Base-by-base conservation (phyloP, 1,284 basidiomycete species). In the Vanrija pseudolonga region DNA sequence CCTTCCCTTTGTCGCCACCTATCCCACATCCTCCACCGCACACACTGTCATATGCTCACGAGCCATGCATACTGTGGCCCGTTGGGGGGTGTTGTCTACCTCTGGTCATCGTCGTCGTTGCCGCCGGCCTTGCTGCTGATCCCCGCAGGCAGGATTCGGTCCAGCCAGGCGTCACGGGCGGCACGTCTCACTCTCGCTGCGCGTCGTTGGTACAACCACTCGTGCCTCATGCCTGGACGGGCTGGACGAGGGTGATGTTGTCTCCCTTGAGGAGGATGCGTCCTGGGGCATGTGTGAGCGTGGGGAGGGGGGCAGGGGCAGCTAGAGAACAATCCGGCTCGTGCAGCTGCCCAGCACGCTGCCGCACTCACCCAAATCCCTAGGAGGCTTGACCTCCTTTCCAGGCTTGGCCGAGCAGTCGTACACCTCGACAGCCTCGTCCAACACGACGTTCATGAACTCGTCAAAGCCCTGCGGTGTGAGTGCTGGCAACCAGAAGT, bases 361-460 rank as follows among this genome's bases (percentile, higher is more conserved):
- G n/a, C n/a, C n/a, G n/a, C 40, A 67, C 74, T 50, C 57, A 73
- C 72, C 71, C 50, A 76, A 55, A 53, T 69, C 59, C 55, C 66
- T 55, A 51, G 67, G 55, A 18, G 66, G 64, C 56, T 90, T 90
- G 43, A 91, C 80, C 64, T 90, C 86, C 77, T 86, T 81, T 62
- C 88, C 82, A 42, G 91, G 86, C 78, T 92, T 88, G 55, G 85
- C 83, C 49, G 89, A 88, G 72, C 91, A 90, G 59, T 93, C 85
- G 72, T 85, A 95, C 7, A 98, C 89, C 76, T 98, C 96, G 56
- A 85, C 84, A 39, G 95, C 91, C 59, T 98, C 91, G 68, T 97
- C 93, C n/a, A 97, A 80, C 20, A 97, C 91, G 19, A 99, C 80
- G 74, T 99, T 99, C 96, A 99, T 99, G 78, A 98, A 99, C 77